These are phyloP conservation scores for Beauveria scarabaeidicola DNA, from an alignment of 2,329 filamentous ascomycete species.

Conservation along the genomic window DNA sequence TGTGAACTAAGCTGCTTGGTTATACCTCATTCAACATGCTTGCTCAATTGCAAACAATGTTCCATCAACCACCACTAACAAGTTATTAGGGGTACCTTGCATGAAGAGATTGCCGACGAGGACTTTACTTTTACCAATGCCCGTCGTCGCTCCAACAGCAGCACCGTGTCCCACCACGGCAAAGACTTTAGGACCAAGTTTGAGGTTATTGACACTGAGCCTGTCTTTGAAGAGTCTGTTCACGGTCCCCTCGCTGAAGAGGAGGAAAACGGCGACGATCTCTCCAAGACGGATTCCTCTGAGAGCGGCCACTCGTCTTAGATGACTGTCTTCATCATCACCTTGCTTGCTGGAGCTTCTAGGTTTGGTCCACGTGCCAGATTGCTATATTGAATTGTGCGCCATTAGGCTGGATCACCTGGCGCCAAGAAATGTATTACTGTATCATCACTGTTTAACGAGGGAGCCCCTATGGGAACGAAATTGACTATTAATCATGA, in stretches of 20 bases:
- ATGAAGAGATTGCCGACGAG: conserved; percentile 77
- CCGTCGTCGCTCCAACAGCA: conserved; percentile 89
- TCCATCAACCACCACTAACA: conserved; percentile 14
- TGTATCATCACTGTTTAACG: conserved; percentile 13
- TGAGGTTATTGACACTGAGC: conserved; percentile 79
- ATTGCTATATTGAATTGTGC: conserved; percentile 22
- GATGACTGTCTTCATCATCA: not conserved
- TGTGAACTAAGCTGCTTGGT: conserved; percentile 24
- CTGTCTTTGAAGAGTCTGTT: conserved; percentile 80
- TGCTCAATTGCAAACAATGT: not conserved
- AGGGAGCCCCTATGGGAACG: conserved; percentile 2
- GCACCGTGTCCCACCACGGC: conserved; percentile 59
- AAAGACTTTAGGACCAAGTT: conserved; percentile 94
- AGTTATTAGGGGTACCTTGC: conserved; percentile 64
- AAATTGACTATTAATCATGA: conserved; percentile 2
- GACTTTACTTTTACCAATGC: conserved; percentile 76
- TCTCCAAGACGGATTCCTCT: conserved; percentile 49
- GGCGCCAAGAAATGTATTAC: conserved; percentile 23
- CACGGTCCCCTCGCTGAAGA: conserved; percentile 55
- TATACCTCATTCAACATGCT: not conserved
- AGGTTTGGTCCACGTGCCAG: not conserved
- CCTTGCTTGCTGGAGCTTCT: not conserved
- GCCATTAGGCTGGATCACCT: conserved; percentile 31
- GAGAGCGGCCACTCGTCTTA: conserved; percentile 47
- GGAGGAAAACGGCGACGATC: conserved; percentile 40